phyloP scores from a whole-genome alignment of 1,284 basidiomycete genomes.

The Papiliotrema fonsecae region DNA sequence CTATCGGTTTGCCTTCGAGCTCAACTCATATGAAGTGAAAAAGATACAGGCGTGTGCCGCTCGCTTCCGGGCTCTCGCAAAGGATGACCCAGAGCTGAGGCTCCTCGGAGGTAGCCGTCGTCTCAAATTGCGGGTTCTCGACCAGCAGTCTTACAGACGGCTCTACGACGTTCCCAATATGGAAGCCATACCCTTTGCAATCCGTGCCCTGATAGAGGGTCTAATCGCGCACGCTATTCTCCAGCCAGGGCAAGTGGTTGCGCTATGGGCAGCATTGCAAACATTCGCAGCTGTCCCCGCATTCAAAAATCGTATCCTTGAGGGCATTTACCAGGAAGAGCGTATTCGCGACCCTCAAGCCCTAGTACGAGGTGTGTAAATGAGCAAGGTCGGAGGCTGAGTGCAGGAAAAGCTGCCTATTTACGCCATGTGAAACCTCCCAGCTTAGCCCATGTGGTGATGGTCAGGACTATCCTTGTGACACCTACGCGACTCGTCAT shows the following conservation, averaged over 20 bases:
- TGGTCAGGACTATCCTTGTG: conserved; percentile 40
- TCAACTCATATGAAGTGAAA: conserved; percentile 11
- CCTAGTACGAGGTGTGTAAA: conserved; percentile 23
- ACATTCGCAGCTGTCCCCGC: conserved; percentile 10
- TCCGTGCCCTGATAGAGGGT: conserved; percentile 41
- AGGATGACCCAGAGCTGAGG: conserved; percentile 28
- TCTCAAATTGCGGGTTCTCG: conserved; percentile 13
- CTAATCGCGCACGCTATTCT: conserved; percentile 43
- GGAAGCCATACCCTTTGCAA: conserved; percentile 25
- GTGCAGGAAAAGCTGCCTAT: conserved; percentile 20
- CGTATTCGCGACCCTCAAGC: conserved; percentile 26
- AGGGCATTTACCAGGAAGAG: conserved; percentile 40
- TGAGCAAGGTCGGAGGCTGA: not conserved
- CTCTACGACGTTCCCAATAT: conserved; percentile 26
- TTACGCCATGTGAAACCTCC: conserved; percentile 12
- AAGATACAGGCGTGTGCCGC: conserved; percentile 16
- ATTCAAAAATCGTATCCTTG: conserved; percentile 37
- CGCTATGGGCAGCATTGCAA: conserved; percentile 20
- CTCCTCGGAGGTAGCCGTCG: conserved; percentile 17
- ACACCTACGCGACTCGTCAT: conserved; percentile 46
- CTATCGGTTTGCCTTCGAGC: conserved; percentile 31
- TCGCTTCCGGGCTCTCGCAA: conserved; percentile 21
- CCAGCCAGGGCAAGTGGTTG: conserved; percentile 23
- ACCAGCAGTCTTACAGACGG: conserved; percentile 1
- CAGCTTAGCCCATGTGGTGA: conserved; percentile 31